Conservation (phyloP, 805 yeast genomes). For the Metschnikowia kunwiensis region DNA sequence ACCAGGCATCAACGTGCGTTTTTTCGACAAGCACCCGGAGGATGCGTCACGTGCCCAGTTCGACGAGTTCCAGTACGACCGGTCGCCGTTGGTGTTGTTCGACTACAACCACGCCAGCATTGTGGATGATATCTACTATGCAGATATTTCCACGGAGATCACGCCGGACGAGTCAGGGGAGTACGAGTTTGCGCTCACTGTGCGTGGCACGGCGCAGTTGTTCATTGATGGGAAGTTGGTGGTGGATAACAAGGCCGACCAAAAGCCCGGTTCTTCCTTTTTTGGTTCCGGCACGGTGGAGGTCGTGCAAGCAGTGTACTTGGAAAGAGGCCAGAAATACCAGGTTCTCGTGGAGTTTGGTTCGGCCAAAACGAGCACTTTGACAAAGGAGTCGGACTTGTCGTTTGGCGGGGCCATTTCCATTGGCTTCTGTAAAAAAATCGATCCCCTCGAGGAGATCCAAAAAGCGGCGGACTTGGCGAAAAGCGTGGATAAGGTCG, state of each 20-base stretch:
- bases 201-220: conserved; percentile 16
- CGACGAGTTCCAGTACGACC: conserved; percentile 21
- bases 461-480: conserved; percentile 48
- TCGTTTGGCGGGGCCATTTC: conserved; percentile 24
- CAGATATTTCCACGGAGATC: conserved; percentile 21
- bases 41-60: conserved; percentile 22
- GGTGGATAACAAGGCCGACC: conserved; percentile 12
- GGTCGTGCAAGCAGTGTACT: conserved; percentile 4
- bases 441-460: conserved; percentile 24
- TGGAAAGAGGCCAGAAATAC: conserved; percentile 13
- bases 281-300: conserved; percentile 16
- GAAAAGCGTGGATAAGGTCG: conserved; percentile 48
- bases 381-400: conserved; percentile 22
- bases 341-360: conserved; percentile 10
- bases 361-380: conserved; percentile 10
- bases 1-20: conserved; percentile 25
- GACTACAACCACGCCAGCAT: conserved; percentile 17
- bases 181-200: conserved; percentile 14
- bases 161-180: conserved; percentile 22
- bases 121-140: conserved; percentile 10
- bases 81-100: conserved; percentile 16
- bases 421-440: conserved; percentile 23
- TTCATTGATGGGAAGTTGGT: conserved; percentile 15
- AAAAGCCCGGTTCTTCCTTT: conserved; percentile 8
- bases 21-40: conserved; percentile 26